phyloP scores from a whole-genome alignment of 805 yeast genomes.

The Sungouiella blattae region DNA sequence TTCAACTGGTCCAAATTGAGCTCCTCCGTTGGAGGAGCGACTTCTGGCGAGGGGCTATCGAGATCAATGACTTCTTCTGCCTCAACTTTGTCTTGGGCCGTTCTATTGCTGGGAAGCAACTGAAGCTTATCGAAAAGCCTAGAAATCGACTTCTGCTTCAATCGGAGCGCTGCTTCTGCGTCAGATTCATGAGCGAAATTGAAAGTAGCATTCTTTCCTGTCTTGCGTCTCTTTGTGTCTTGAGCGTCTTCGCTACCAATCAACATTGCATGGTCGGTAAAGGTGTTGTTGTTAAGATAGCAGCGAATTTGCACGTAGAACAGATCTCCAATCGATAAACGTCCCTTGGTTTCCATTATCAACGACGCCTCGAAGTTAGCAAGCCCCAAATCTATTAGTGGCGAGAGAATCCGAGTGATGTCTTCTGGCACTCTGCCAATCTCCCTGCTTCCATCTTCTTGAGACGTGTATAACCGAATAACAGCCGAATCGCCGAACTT shows the following conservation, averaged over 20 bases:
- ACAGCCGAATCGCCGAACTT: constrained; percentile 28
- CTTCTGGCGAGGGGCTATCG: constrained; percentile 13
- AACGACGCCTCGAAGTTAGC: constrained; percentile 56
- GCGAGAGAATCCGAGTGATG: constrained; percentile 60
- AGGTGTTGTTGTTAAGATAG: constrained; percentile 43
- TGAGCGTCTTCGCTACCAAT: constrained; percentile 5
- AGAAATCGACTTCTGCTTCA: constrained; percentile 53
- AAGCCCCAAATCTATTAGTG: constrained; percentile 54
- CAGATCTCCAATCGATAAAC: constrained; percentile 71
- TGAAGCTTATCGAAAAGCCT: constrained; percentile 52
- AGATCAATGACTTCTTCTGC: not conserved
- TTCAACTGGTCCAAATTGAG: constrained; percentile 70
- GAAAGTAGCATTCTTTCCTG: constrained; percentile 14
- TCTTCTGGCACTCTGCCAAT: constrained; percentile 76
- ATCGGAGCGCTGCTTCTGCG: constrained; percentile 48
- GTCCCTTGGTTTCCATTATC: constrained; percentile 49
- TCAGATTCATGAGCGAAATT: constrained; percentile 45
- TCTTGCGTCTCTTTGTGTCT: constrained; percentile 17
- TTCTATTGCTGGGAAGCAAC: constrained; percentile 20
- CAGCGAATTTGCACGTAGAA: constrained; percentile 70
- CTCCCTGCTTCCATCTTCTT: constrained; percentile 43
- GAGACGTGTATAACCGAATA: constrained; percentile 28
- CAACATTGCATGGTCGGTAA: constrained; percentile 17
- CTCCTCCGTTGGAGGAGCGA: constrained; percentile 27
- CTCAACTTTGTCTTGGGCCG: not conserved